A percentile compares a stretch with the other conserved stretches of the same genome.
phyloP scores from a whole-genome alignment of 345 rosid genomes.

The Linum trigynum region DNA sequence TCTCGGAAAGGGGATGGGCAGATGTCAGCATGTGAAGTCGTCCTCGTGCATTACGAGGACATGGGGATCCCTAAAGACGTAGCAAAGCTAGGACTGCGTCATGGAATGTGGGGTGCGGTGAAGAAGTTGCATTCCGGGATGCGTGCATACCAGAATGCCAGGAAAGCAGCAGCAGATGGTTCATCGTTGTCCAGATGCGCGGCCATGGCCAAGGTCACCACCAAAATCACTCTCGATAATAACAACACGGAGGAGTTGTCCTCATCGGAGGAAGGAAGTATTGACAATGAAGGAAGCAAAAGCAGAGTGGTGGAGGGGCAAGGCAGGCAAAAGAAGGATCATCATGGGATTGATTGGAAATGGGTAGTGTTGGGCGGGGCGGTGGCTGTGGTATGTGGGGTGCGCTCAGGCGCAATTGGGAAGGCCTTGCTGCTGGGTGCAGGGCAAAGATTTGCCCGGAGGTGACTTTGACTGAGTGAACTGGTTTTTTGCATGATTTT shows the following conservation, averaged over 20 bases:
- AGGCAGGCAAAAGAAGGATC: conserved; percentile 26
- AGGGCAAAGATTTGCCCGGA: conserved; percentile 66
- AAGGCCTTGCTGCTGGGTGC: conserved; percentile 72
- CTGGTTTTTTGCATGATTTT: too few species aligned
- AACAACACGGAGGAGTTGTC: conserved; percentile 26
- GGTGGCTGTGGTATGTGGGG: conserved; percentile 66
- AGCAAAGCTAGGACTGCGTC: conserved; percentile 86
- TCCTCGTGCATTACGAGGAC: conserved; percentile 81
- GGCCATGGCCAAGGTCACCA: conserved; percentile 57
- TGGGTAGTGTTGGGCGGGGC: conserved; percentile 80
- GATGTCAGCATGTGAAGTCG: conserved; percentile 71
- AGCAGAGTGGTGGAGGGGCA: conserved; percentile 7
- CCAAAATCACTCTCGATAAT: conserved; percentile 41
- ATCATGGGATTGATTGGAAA: conserved; percentile 70
- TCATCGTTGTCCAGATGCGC: conserved; percentile 56
- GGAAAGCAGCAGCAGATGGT: conserved; percentile 31
- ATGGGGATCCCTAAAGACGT: conserved; percentile 99
- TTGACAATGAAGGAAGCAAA: conserved; percentile 37
- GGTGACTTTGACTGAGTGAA: conserved; percentile 28
- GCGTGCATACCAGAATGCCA: conserved; percentile 75
- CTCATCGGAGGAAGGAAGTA: background rate
- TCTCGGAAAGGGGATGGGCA: conserved; percentile 84
- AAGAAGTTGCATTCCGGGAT: conserved; percentile 77
- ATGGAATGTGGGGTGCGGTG: conserved; percentile 92
- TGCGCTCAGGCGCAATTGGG: conserved; percentile 61